A percentile compares a stretch with the other conserved stretches of the same genome.
These are phyloP conservation scores for Plasmodium coatneyi DNA, from an alignment of 169 alveolate species.

Conservation along the genomic window DNA sequence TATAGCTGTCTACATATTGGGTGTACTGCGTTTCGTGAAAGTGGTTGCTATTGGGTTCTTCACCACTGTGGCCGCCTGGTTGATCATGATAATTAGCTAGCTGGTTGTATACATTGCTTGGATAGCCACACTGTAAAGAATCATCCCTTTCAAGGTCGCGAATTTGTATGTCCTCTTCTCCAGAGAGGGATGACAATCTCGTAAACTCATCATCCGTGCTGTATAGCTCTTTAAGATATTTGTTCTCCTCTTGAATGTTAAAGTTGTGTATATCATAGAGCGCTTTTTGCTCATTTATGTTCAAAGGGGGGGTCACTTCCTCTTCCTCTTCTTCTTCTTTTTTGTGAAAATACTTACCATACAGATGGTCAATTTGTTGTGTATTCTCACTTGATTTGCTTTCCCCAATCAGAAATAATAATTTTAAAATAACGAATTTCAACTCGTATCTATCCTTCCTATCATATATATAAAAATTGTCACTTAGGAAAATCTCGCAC, in stretches of 20 bases:
- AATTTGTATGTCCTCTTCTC: slow-evolving; percentile 12
- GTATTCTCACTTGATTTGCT: slow-evolving; percentile 25
- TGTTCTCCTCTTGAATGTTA: slow-evolving; percentile 50
- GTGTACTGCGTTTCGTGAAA: slow-evolving; percentile 49
- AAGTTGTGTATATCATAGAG: slow-evolving; percentile 53
- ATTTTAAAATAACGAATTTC: slow-evolving; percentile 61
- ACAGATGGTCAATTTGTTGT: slow-evolving; percentile 35
- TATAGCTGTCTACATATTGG: slow-evolving; percentile 31
- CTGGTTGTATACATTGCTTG: slow-evolving; percentile 2
- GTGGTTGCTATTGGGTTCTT: background rate
- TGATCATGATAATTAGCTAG: background rate
- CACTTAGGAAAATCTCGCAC: slow-evolving; percentile 52
- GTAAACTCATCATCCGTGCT: slow-evolving; percentile 3
- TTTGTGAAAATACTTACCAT: slow-evolving; percentile 29
- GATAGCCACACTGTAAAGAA: background rate
- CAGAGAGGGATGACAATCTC: slow-evolving; percentile 1
- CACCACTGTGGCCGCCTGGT: background rate
- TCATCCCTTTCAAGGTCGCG: background rate
- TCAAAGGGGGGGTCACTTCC: background rate
- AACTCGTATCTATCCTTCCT: slow-evolving; percentile 70
- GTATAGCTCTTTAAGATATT: slow-evolving; percentile 49
- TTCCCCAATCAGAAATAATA: slow-evolving; percentile 72
- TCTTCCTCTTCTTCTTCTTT: background rate
- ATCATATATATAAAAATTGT: slow-evolving; percentile 52
- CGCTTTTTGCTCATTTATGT: slow-evolving; percentile 55